These are phyloP conservation scores for Botrytis pseudocinerea DNA, from an alignment of 2,329 filamentous ascomycete genomes.

Conservation along the genomic window DNA sequence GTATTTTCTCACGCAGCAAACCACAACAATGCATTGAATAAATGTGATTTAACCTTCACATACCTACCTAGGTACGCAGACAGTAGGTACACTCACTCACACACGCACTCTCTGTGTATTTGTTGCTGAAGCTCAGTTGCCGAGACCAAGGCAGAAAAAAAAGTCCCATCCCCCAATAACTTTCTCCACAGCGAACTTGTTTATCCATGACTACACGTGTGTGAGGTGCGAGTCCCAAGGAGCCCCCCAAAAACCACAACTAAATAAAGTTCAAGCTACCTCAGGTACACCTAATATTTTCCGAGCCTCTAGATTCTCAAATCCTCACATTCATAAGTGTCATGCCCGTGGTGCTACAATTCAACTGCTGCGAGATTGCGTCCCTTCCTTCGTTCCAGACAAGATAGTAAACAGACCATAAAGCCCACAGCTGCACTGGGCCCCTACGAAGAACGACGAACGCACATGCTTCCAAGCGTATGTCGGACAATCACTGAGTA, in stretches of 20 bases:
- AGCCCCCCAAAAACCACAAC: slow-evolving; percentile 5
- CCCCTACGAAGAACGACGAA: slow-evolving; percentile 16
- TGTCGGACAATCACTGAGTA: slow-evolving; percentile 34
- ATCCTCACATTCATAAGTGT: slow-evolving; percentile 5
- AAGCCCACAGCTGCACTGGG: slow-evolving; percentile 22
- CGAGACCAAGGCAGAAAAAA: slow-evolving; percentile 11
- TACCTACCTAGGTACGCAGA: not conserved
- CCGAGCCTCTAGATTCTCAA: not conserved
- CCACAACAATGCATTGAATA: not conserved
- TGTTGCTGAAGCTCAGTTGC: not conserved
- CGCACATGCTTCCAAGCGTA: slow-evolving; percentile 27
- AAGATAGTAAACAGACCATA: slow-evolving; percentile 19
- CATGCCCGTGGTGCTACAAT: slow-evolving; percentile 24
- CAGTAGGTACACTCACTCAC: not conserved
- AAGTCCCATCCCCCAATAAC: slow-evolving; percentile 1
- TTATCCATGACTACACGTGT: slow-evolving; percentile 15
- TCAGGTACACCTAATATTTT: slow-evolving; percentile 5
- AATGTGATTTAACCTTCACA: not conserved
- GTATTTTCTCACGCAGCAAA: not conserved
- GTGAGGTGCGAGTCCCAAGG: slow-evolving; percentile 5
- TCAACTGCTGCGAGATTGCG: slow-evolving; percentile 14
- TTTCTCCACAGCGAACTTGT: slow-evolving; percentile 16
- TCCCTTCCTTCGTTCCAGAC: slow-evolving; percentile 13
- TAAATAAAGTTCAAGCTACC: slow-evolving; percentile 17
- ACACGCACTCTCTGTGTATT: not conserved